A percentile compares a stretch with the other conserved stretches of the same genome.
Conservation (phyloP, 2,329 filamentous ascomycete species). For the Pseudopyrenochaeta lycopersici region DNA sequence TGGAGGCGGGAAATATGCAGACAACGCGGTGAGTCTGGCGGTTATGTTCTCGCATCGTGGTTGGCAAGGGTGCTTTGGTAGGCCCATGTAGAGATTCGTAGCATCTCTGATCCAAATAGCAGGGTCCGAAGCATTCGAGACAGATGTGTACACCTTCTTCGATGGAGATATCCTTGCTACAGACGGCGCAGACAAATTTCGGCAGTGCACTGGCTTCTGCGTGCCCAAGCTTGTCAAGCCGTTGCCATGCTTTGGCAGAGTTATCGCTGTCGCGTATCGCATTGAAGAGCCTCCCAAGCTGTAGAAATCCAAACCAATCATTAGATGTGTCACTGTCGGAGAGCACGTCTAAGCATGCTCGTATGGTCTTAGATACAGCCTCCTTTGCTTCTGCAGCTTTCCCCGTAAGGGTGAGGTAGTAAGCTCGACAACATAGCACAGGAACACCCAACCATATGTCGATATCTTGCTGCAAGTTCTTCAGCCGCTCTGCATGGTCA, state of each 20-base stretch:
- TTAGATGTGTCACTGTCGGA: not conserved
- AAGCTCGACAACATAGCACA: not conserved
- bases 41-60: too few species aligned
- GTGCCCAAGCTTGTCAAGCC: not conserved
- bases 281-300: not conserved
- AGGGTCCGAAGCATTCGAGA: not conserved
- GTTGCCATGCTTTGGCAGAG: not conserved
- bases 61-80: too few species aligned
- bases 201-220: not conserved
- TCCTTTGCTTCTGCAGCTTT: not conserved
- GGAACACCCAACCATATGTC: not conserved
- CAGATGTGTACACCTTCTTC: not conserved
- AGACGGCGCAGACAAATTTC: not conserved
- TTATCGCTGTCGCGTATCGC: not conserved
- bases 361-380: not conserved
- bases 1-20: too few species aligned
- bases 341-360: not conserved
- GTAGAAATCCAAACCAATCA: not conserved
- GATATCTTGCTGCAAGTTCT: not conserved
- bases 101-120: not conserved
- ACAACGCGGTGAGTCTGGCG: too few species aligned
- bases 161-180: not conserved
- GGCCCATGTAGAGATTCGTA: too few species aligned
- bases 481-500: not conserved
- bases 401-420: not conserved